Percentiles rank a stretch among this genome's conserved stretches.
Evolutionary conservation across 768 basidiomycete species (phyloP).

Genomic region (Macrocybe gigantea): DNA sequence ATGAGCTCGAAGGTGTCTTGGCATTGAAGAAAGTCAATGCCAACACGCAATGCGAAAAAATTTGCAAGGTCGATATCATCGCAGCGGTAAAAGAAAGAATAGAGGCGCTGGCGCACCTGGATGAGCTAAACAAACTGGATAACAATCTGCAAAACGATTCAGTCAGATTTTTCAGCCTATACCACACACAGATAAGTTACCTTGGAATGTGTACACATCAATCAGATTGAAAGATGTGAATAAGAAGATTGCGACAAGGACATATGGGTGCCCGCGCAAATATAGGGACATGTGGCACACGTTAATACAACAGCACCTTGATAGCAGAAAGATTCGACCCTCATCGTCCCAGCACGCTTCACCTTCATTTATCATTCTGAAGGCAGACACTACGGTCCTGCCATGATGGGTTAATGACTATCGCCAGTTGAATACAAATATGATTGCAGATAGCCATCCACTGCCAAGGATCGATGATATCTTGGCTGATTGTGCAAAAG

Average conservation of each 20-base stretch:
- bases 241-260: constrained; percentile 12
- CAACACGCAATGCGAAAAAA: too few species aligned
- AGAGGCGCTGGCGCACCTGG: neutral
- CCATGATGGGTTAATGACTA: constrained; percentile 33
- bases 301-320: constrained; percentile 27
- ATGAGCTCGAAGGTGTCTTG: too few species aligned
- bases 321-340: constrained; percentile 20
- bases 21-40: too few species aligned
- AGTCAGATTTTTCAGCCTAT: too few species aligned
- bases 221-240: constrained; percentile 22
- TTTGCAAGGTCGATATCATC: too few species aligned
- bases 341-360: constrained; percentile 23
- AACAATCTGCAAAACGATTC: too few species aligned
- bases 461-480: constrained; percentile 25
- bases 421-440: constrained; percentile 23
- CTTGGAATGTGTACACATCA: constrained; percentile 11
- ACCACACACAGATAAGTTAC: constrained; percentile 20
- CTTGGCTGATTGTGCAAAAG: constrained; percentile 25
- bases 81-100: too few species aligned
- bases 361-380: constrained; percentile 32
- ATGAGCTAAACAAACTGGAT: too few species aligned
- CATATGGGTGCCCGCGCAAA: constrained; percentile 26
- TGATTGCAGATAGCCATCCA: constrained; percentile 20
- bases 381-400: constrained; percentile 17
- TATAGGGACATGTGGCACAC: constrained; percentile 25